A percentile compares a stretch with the other conserved stretches of the same genome.
These are phyloP conservation scores for Entomortierella chlamydospora DNA, from an alignment of 192 early-diverging fungal species.

Conservation along the genomic window DNA sequence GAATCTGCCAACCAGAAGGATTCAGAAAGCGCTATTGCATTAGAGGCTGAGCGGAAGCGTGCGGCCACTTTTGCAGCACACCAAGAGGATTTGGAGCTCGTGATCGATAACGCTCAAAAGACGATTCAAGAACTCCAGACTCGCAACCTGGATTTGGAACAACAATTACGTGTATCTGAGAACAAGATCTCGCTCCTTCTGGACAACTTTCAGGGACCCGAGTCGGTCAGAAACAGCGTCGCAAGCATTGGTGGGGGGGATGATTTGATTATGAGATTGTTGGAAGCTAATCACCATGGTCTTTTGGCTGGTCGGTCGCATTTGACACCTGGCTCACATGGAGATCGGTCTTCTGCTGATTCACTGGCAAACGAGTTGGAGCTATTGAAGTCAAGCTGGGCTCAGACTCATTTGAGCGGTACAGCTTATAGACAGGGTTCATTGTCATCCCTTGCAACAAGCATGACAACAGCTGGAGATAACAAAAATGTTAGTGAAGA, in stretches of 20 bases:
- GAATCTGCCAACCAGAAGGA: background rate
- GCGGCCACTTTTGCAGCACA: slow-evolving; percentile 14
- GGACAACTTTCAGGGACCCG: slow-evolving; percentile 48
- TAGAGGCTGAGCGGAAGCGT: slow-evolving; percentile 23
- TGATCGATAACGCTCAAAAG: slow-evolving; percentile 39
- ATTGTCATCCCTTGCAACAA: background rate
- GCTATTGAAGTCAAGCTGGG: slow-evolving; percentile 30
- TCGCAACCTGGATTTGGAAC: slow-evolving; percentile 29
- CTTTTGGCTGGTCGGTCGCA: slow-evolving; percentile 4
- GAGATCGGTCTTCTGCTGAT: slow-evolving; percentile 40
- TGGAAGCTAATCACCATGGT: slow-evolving; percentile 28
- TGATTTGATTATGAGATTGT: slow-evolving; percentile 37
- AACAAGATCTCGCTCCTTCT: slow-evolving; percentile 51
- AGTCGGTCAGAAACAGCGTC: slow-evolving; percentile 47
- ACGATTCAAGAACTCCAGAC: slow-evolving; percentile 27
- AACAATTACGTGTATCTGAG: slow-evolving; percentile 33
- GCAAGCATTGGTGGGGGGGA: slow-evolving; percentile 38
- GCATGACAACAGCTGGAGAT: background rate
- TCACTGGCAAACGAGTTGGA: slow-evolving; percentile 51
- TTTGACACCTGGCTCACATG: slow-evolving; percentile 11
- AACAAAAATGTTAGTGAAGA: background rate
- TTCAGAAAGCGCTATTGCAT: background rate
- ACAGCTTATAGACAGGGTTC: slow-evolving; percentile 1
- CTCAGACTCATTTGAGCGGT: slow-evolving; percentile 18
- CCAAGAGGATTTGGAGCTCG: slow-evolving; percentile 41